Evolutionary conservation across 768 basidiomycete genomes (phyloP).

Genomic region (Galerina sulciceps): DNA sequence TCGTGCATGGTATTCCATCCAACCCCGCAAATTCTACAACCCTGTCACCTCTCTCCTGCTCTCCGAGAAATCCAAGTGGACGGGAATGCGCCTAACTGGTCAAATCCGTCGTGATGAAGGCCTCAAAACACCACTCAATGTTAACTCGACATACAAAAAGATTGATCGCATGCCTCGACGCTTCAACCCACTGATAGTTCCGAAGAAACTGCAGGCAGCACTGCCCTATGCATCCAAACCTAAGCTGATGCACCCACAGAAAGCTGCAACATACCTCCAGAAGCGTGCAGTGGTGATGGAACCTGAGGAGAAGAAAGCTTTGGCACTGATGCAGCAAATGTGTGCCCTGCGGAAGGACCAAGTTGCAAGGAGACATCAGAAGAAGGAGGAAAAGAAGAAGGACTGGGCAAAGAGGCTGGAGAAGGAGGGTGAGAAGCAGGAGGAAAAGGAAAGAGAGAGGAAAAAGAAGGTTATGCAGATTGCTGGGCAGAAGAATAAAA

Average conservation of each 20-base stretch:
- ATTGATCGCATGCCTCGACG: constrained; percentile 80
- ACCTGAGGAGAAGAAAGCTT: constrained; percentile 91
- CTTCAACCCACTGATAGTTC: constrained; percentile 89
- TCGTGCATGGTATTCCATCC: constrained; percentile 94
- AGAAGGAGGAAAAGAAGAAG: constrained; percentile 80
- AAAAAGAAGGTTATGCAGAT: constrained; percentile 76
- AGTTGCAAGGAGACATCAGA: constrained; percentile 75
- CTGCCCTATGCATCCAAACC: constrained; percentile 95
- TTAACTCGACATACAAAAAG: constrained; percentile 88
- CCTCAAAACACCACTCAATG: constrained; percentile 76
- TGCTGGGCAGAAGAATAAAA: constrained; percentile 73
- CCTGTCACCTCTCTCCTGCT: constrained; percentile 91
- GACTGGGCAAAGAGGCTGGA: constrained; percentile 73
- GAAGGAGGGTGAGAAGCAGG: constrained; percentile 64
- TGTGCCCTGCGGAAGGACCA: constrained; percentile 91
- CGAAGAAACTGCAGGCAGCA: constrained; percentile 87
- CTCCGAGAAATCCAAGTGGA: constrained; percentile 82
- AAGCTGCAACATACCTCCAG: constrained; percentile 83
- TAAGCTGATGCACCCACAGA: constrained; percentile 77
- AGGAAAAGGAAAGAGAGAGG: constrained; percentile 76
- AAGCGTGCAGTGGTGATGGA: constrained; percentile 95
- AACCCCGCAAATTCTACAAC: constrained; percentile 96
- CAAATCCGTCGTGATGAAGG: constrained; percentile 88
- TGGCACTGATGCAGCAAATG: constrained; percentile 92
- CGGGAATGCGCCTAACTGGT: constrained; percentile 95